phyloP scores from a whole-genome alignment of 306 rosid species.

The Corylus heterophylla region DNA sequence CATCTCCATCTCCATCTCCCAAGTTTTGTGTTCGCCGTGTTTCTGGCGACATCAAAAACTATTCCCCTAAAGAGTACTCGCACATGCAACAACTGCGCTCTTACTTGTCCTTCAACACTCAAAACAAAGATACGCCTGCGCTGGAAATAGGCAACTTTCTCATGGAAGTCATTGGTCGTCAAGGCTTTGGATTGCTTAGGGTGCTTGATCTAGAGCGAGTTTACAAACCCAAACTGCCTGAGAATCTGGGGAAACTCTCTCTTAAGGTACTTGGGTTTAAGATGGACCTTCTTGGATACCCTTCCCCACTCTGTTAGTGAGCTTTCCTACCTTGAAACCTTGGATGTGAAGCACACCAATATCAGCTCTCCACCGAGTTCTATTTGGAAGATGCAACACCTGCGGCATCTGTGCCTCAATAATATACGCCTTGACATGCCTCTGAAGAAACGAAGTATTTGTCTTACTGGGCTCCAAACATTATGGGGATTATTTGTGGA shows the following conservation, averaged over 20 bases:
- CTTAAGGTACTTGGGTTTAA: neutral
- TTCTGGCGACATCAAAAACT: neutral
- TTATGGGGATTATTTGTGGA: neutral
- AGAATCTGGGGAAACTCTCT: neutral
- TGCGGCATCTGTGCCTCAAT: neutral
- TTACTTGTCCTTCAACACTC: constrained; percentile 2
- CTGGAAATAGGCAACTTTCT: neutral
- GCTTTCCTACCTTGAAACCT: neutral
- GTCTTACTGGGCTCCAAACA: neutral
- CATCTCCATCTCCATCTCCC: too few relatives aligned
- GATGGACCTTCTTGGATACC: neutral
- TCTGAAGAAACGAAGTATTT: neutral
- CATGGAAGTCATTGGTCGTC: neutral
- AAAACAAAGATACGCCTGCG: neutral
- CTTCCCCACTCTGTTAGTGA: neutral
- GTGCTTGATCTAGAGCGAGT: neutral
- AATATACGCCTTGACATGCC: neutral
- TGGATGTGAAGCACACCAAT: neutral
- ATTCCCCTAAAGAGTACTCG: neutral
- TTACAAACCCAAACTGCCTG: neutral
- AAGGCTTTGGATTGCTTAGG: neutral
- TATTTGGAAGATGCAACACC: neutral
- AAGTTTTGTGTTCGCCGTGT: neutral
- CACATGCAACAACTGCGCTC: neutral
- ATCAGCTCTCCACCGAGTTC: neutral